Evolutionary conservation across 169 alveolate species (phyloP), one percentile per base, ranked within the genome.

Genomic region (Amoebophrya sp.): DNA sequence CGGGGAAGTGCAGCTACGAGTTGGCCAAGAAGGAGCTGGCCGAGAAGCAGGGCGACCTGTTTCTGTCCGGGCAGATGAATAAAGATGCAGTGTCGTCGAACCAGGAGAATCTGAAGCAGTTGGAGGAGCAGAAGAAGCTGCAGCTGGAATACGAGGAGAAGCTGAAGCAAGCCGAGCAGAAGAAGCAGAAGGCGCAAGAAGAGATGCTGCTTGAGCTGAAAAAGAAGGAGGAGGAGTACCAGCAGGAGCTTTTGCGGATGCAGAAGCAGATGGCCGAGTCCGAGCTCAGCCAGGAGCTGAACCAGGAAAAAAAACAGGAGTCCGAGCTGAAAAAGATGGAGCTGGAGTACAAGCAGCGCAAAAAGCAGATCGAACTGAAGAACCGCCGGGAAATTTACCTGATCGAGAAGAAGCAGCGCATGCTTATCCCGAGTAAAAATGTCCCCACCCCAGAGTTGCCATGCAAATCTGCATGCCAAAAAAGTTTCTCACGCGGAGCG

Each of bases 31-130:
- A 89, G 40, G 91, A 89, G 40, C 40, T 89, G 40, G 77, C 91
- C 35, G 77, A 53, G 32, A 89, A 89, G 40, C 91, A 89, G n/a
- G 91, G 91, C 2, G 90, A 88, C 35, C n/a, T n/a, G n/a, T n/a
- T n/a, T n/a, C n/a, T n/a, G 35, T 47, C 18, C 66, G 40, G 39
- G 77, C 3, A 1, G 38, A 32, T 10, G 91, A 38, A n/a, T 89
- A 40, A 29, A 89, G 83, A 25, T 7, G 83, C 83, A 2, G 35
- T 0, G 83, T 18, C 83, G 29, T 2, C 7, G 1, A 7, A 66
- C 53, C 39, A 39, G 77, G 35, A 66, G 83, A 18, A 66, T 7
- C 40, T 0, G 40, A 40, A 40, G 38, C 40, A 89, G 40, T 14
- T n/a, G 0, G 77, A 40, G n/a, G 77, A 53, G 40, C 33, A 89